These are phyloP conservation scores for Urochloa ruziziensis DNA, from an alignment of 176 grass and related monocot species.

Conservation along the genomic window DNA sequence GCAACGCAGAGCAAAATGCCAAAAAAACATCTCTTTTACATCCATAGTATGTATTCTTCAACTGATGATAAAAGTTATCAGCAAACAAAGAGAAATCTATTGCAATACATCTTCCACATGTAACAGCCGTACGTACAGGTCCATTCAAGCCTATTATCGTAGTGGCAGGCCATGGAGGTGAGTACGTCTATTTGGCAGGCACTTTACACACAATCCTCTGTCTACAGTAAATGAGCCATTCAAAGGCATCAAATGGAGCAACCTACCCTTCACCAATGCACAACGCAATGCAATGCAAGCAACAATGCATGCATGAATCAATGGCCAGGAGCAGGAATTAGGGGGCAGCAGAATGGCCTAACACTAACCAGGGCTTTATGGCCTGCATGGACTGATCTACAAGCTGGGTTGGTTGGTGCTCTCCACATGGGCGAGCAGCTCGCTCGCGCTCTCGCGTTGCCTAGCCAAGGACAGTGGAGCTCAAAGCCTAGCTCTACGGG, in stretches of 20 bases:
- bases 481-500: conserved; percentile 55
- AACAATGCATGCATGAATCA: conserved; percentile 28
- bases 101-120: neutral
- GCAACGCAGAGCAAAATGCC: conserved; percentile 42
- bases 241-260: conserved; percentile 66
- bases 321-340: conserved; percentile 8
- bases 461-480: conserved; percentile 28
- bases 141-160: conserved; percentile 25
- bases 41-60: neutral
- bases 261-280: conserved; percentile 44
- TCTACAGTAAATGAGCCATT: conserved; percentile 47
- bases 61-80: neutral
- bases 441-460: neutral
- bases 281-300: neutral
- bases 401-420: conserved; percentile 37
- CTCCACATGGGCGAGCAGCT: conserved; percentile 45
- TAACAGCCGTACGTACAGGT: neutral
- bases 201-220: conserved; percentile 26
- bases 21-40: conserved; percentile 24
- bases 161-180: conserved; percentile 11
- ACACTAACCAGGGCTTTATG: conserved; percentile 48
- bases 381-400: conserved; percentile 41
- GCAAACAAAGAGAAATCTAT: neutral
- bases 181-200: conserved; percentile 18
- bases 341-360: conserved; percentile 35